Conservation (phyloP, 495 filamentous ascomycete genomes). For the Hypoxylon rickii region DNA sequence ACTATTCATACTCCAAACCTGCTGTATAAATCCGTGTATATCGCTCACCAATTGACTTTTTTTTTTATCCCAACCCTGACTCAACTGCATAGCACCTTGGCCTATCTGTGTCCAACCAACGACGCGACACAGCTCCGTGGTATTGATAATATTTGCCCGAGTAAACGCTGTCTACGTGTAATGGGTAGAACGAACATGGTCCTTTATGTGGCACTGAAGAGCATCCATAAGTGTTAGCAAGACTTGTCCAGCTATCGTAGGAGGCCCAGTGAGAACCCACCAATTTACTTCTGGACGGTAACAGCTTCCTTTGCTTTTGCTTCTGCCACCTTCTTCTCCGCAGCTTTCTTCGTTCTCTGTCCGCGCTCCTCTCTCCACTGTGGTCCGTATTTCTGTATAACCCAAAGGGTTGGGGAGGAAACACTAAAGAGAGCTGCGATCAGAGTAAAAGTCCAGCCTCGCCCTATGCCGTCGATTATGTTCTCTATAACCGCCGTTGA, state of each 20-base stretch:
- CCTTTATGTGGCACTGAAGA: too few species aligned
- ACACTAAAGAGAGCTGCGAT: constrained; percentile 45
- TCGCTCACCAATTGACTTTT: too few species aligned
- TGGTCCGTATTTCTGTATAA: constrained; percentile 46
- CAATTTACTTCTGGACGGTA: background rate
- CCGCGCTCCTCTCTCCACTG: constrained; percentile 48
- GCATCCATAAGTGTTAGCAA: background rate
- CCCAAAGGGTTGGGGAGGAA: constrained; percentile 44
- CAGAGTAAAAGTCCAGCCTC: constrained; percentile 54
- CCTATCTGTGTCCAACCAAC: too few species aligned
- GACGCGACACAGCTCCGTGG: too few species aligned
- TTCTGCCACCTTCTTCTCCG: constrained; percentile 32
- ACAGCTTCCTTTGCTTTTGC: constrained; percentile 12
- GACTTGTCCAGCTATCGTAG: background rate
- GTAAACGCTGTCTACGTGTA: too few species aligned
- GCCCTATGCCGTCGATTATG: constrained; percentile 48
- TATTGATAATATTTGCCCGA: too few species aligned
- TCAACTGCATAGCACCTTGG: too few species aligned
- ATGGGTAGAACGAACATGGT: too few species aligned
- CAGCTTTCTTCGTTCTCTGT: constrained; percentile 30
- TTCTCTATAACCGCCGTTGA: constrained; percentile 49
- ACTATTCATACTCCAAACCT: too few species aligned
- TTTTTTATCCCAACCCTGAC: too few species aligned
- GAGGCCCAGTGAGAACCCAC: background rate
- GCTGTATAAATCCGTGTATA: too few species aligned